Conservation (phyloP, 2,329 filamentous ascomycete species). For the Hymenoscyphus fraxineus region DNA sequence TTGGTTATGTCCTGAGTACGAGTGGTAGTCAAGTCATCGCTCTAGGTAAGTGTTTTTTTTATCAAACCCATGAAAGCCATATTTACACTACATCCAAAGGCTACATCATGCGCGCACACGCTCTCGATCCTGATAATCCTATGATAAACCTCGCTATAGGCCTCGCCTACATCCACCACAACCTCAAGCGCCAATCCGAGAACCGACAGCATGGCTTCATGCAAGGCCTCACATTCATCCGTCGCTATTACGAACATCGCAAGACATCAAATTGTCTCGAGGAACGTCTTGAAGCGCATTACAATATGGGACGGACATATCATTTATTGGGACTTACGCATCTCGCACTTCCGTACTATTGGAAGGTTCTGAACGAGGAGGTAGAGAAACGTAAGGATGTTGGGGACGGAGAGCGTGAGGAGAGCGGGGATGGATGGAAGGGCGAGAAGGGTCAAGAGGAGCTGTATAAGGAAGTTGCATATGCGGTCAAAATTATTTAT, state of each 20-base stretch:
- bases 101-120: constrained; percentile 77
- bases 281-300: constrained; percentile 71
- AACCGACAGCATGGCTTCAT: constrained; percentile 85
- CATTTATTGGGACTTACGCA: constrained; percentile 71
- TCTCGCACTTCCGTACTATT: constrained; percentile 70
- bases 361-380: constrained; percentile 42
- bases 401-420: constrained; percentile 1
- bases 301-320: constrained; percentile 74
- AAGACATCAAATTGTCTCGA: constrained; percentile 36
- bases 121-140: constrained; percentile 71
- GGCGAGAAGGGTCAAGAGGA: not conserved
- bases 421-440: not conserved
- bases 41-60: constrained; percentile 56
- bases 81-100: constrained; percentile 42
- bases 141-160: constrained; percentile 79
- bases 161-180: constrained; percentile 81
- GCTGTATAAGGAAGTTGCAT: constrained; percentile 60
- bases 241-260: constrained; percentile 65
- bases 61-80: not conserved
- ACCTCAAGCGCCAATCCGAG: constrained; percentile 82
- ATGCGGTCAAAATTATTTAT: constrained; percentile 67
- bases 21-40: constrained; percentile 81
- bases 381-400: constrained; percentile 43
- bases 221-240: constrained; percentile 79
- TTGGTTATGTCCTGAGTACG: constrained; percentile 83